phyloP scores from a whole-genome alignment of 306 rosid species.

The Pachyrhizus erosus region DNA sequence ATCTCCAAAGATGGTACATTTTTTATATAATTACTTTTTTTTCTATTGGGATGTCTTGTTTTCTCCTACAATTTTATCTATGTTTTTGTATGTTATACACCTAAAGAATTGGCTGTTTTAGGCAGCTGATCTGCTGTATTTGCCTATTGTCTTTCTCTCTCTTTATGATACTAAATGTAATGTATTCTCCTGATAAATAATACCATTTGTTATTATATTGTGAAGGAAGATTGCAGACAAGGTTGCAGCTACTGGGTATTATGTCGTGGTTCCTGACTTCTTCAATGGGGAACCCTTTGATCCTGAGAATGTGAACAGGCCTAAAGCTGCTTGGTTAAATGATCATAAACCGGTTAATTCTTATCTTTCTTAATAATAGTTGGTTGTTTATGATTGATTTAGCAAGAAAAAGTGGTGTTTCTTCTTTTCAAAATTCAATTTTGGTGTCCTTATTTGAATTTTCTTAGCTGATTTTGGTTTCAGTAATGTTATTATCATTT shows the following conservation, averaged over 20 bases:
- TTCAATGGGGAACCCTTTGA: constrained; percentile 63
- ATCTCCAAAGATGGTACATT: too few species aligned
- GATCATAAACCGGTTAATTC: constrained; percentile 63
- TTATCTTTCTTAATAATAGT: background rate
- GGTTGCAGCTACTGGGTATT: constrained; percentile 65
- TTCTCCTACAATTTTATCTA: background rate
- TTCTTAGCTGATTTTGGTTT: too few species aligned
- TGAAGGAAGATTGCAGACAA: constrained; percentile 77
- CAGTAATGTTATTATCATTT: too few species aligned
- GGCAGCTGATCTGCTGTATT: background rate
- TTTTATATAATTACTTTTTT: background rate
- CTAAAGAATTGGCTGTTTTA: background rate
- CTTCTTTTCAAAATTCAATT: background rate
- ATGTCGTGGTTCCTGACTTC: constrained; percentile 73
- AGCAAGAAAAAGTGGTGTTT: background rate
- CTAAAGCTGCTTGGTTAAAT: constrained; percentile 58
- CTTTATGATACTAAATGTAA: background rate
- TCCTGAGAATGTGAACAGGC: constrained; percentile 45
- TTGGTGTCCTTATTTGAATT: too few species aligned
- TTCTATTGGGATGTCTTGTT: background rate
- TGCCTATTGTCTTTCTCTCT: background rate
- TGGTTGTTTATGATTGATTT: background rate
- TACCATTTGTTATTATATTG: constrained; percentile 9
- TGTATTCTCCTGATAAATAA: background rate
- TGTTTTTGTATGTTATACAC: background rate